Conservation (phyloP, 306 rosid genomes). For the Cicer yamashitae region DNA sequence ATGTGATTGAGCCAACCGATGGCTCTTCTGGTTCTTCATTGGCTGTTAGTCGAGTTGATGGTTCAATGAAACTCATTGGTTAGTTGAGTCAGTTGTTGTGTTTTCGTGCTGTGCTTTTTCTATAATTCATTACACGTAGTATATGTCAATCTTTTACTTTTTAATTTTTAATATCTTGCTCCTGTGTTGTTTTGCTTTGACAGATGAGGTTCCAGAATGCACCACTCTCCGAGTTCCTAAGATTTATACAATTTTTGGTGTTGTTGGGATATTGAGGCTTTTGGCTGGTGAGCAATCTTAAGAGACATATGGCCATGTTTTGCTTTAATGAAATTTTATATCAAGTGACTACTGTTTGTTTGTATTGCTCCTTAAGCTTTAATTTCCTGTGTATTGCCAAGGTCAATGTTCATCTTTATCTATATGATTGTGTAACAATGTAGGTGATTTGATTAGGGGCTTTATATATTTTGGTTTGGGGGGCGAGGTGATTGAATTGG, state of each 20-base stretch:
- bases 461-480: neutral
- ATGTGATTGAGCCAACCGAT: constrained; percentile 89
- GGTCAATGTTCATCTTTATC: constrained; percentile 32
- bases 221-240: constrained; percentile 76
- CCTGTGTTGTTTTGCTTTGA: constrained; percentile 31
- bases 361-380: constrained; percentile 21
- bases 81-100: constrained; percentile 29
- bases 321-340: constrained; percentile 31
- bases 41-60: constrained; percentile 76
- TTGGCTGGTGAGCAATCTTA: constrained; percentile 71
- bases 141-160: neutral
- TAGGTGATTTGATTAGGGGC: constrained; percentile 7
- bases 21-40: constrained; percentile 82
- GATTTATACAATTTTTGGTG: constrained; percentile 76
- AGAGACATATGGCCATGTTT: constrained; percentile 30
- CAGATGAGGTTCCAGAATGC: constrained; percentile 86
- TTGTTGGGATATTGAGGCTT: constrained; percentile 87
- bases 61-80: constrained; percentile 88
- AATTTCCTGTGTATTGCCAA: constrained; percentile 11
- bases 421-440: constrained; percentile 23
- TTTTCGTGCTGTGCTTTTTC: constrained; percentile 21
- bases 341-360: constrained; percentile 21
- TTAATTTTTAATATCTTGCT: neutral
- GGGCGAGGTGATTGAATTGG: constrained; percentile 5
- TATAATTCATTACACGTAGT: neutral